Evolutionary conservation across 2,329 filamentous ascomycete genomes (phyloP).

Genomic region (Xylariomycetidae sp.): DNA sequence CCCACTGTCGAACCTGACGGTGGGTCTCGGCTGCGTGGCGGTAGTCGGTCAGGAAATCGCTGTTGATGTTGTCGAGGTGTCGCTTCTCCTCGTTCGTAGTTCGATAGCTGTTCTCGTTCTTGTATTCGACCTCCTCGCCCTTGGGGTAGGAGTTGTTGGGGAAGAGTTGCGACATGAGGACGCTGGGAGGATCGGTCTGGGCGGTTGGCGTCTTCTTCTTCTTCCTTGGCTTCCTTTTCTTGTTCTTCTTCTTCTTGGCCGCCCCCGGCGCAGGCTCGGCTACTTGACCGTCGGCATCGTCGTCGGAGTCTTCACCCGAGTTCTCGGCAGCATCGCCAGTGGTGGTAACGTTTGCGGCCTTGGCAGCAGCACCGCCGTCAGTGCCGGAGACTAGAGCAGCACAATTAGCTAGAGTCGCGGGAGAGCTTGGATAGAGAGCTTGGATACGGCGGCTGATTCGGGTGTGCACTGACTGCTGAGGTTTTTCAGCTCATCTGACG

Average conservation of each 20-base stretch:
- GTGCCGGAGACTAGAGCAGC: constrained; percentile 33
- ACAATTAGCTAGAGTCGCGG: not conserved
- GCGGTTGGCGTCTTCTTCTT: constrained; percentile 60
- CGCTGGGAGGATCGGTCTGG: constrained; percentile 73
- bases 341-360: constrained; percentile 33
- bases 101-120: constrained; percentile 70
- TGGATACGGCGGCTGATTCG: too few species aligned
- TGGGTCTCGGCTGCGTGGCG: constrained; percentile 85
- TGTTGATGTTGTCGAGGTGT: constrained; percentile 74
- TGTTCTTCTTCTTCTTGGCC: constrained; percentile 72
- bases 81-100: constrained; percentile 83
- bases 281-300: constrained; percentile 42
- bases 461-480: constrained; percentile 34
- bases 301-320: constrained; percentile 48
- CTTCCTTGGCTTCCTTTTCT: constrained; percentile 73
- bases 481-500: constrained; percentile 37
- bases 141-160: constrained; percentile 67
- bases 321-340: constrained; percentile 35
- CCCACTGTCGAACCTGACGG: constrained; percentile 80
- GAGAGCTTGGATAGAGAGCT: too few species aligned
- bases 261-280: constrained; percentile 32
- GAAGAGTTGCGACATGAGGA: constrained; percentile 70
- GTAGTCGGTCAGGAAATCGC: constrained; percentile 75
- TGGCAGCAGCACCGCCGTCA: constrained; percentile 33
- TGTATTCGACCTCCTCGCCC: constrained; percentile 75